Evolutionary conservation across 352 stramenopile genomes (phyloP).

Genomic region (Phytophthora palmivora): DNA sequence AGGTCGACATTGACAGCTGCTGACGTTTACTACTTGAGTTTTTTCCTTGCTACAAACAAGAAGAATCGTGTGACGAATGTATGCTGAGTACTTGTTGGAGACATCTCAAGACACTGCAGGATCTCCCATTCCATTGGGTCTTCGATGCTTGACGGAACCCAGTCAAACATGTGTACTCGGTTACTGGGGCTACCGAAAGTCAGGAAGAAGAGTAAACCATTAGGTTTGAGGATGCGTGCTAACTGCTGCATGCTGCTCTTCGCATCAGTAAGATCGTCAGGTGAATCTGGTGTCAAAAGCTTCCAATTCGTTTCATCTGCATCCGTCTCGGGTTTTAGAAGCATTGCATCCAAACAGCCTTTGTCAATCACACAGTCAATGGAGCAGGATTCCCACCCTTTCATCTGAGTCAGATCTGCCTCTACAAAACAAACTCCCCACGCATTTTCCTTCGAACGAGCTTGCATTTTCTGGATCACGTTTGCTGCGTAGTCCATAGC

Average conservation of each 20-base stretch:
- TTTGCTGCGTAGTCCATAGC: slow-evolving; percentile 65
- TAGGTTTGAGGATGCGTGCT: slow-evolving; percentile 47
- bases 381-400: slow-evolving; percentile 37
- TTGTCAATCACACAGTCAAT: slow-evolving; percentile 67
- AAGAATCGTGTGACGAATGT: slow-evolving; percentile 57
- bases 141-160: slow-evolving; percentile 22
- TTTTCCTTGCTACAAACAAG: slow-evolving; percentile 61
- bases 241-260: slow-evolving; percentile 48
- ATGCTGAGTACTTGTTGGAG: slow-evolving; percentile 33
- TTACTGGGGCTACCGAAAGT: slow-evolving; percentile 62
- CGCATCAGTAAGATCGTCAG: slow-evolving; percentile 48
- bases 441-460: slow-evolving; percentile 32
- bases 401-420: slow-evolving; percentile 58
- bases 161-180: slow-evolving; percentile 61
- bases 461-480: slow-evolving; percentile 60
- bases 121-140: slow-evolving; percentile 52
- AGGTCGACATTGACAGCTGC: slow-evolving; percentile 5
- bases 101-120: slow-evolving; percentile 62
- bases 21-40: slow-evolving; percentile 22
- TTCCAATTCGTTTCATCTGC: slow-evolving; percentile 54
- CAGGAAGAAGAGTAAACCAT: slow-evolving; percentile 51
- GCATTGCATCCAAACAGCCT: slow-evolving; percentile 65
- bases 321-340: slow-evolving; percentile 58
- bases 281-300: slow-evolving; percentile 43
- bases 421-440: slow-evolving; percentile 52